phyloP scores from a whole-genome alignment of 2,329 filamentous ascomycete species.

The Allantophomopsis cytisporea region DNA sequence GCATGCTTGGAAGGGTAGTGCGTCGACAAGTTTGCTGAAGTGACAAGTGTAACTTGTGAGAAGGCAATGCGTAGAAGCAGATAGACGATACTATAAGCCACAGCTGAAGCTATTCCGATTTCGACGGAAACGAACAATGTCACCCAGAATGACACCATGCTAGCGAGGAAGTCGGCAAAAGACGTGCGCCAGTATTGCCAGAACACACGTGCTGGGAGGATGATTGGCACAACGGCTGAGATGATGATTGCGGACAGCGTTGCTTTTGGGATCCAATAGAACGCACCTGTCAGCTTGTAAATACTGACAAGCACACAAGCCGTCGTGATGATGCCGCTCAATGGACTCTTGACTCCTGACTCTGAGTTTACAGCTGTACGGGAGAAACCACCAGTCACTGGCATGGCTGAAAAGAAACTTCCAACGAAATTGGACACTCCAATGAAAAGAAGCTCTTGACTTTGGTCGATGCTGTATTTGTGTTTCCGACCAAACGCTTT shows the following conservation, averaged over 20 bases:
- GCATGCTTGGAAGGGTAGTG: no score
- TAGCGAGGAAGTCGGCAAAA: slow-evolving; percentile 47
- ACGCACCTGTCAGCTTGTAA: slow-evolving; percentile 64
- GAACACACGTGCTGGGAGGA: slow-evolving; percentile 59
- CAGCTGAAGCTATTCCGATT: slow-evolving; percentile 23
- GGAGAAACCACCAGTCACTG: slow-evolving; percentile 56
- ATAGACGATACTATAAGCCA: no score
- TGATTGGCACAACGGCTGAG: slow-evolving; percentile 47
- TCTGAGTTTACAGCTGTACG: slow-evolving; percentile 41
- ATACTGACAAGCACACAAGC: slow-evolving; percentile 63
- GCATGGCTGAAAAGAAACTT: slow-evolving; percentile 62
- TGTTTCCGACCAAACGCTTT: slow-evolving; percentile 62
- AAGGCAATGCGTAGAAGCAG: no score
- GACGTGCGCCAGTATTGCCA: slow-evolving; percentile 52
- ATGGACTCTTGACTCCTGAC: slow-evolving; percentile 65
- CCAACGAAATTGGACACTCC: slow-evolving; percentile 63
- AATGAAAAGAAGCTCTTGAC: slow-evolving; percentile 67
- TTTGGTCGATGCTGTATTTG: slow-evolving; percentile 70
- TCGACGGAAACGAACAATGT: slow-evolving; percentile 50
- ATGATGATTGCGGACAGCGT: slow-evolving; percentile 67
- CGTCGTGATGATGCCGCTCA: slow-evolving; percentile 69
- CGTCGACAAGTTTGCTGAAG: no score
- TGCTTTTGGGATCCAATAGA: slow-evolving; percentile 68
- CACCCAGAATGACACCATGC: slow-evolving; percentile 51
- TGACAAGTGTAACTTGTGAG: no score